Base-by-base conservation (phyloP, 2,329 filamentous ascomycete species). In the Tolypocladium ovalisporum region DNA sequence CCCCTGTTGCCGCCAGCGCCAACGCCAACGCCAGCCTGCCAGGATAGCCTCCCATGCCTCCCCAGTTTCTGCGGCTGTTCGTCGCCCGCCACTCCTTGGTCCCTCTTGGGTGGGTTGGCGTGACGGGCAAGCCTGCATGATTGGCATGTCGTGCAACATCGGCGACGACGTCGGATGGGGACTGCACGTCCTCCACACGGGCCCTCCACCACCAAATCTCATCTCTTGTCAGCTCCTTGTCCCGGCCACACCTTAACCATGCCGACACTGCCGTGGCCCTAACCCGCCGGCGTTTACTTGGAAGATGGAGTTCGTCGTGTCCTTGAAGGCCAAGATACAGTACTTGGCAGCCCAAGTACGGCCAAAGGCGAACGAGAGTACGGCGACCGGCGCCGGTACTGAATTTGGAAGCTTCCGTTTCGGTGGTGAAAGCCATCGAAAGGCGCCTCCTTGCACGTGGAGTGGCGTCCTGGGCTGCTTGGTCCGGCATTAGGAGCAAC, bases 221-320 rank as follows among this genome's bases (percentile, higher is more conserved):
- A 60, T 59, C 54, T 61, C 59, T 59, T 61, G 56, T 61, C 60
- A 61, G 58, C 58, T 56, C 34, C 54, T 42, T 35, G 47, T 35
- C 40, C 32, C 27, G 52, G 36, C 40, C 37, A 44, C 47, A 34
- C 51, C 39, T 44, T 32, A 29, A 34, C 47, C 54, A 49, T 56
- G 54, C 54, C 54, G 54, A 56, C 22, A 37, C 42, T 56, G 42
- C 54, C 54, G 39, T 54, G 24, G 27, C n/a, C 27, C 27, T 54
- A 34, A 32, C 9, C 47, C 19, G 9, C 47, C 22, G 24, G 47
- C 19, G 19, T 34, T 51, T 10, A 34, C 47, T 6, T n/a, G 29
- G 7, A 34, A 4, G 27, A 34, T n/a, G 47, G 47, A 51, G 29
- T 51, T 17, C 9, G 9, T 32, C 27, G 15, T n/a, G 2, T 49